Conservation (phyloP, 2,329 filamentous ascomycete species). For the Colletotrichum agaves region DNA sequence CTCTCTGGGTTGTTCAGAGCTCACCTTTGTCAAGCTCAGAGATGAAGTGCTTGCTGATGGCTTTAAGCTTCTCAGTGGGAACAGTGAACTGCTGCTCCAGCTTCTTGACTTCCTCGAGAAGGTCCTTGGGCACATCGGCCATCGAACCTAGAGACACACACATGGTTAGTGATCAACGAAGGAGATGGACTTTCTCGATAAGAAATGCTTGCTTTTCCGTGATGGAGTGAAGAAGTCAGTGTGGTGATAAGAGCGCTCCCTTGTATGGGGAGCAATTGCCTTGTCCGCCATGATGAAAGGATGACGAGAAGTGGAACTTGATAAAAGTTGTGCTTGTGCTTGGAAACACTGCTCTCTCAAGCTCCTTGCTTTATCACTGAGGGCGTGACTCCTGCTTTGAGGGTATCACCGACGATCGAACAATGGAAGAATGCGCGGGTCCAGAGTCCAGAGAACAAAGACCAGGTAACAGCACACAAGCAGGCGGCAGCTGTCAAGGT, state of each 20-base stretch:
- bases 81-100: constrained; percentile 89
- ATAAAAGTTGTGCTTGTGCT: constrained; percentile 1
- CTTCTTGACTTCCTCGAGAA: constrained; percentile 81
- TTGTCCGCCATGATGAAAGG: constrained; percentile 32
- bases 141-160: constrained; percentile 74
- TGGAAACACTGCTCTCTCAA: not conserved
- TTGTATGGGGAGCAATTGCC: constrained; percentile 37
- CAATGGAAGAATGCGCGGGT: constrained; percentile 4
- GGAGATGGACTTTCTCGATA: not conserved
- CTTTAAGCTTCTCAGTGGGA: constrained; percentile 81
- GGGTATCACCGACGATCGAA: constrained; percentile 18
- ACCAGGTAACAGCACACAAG: constrained; percentile 28
- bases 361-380: constrained; percentile 3
- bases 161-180: constrained; percentile 22
- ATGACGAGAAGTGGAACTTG: not conserved
- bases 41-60: constrained; percentile 90
- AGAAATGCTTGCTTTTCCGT: constrained; percentile 32
- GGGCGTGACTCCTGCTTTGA: not conserved
- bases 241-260: constrained; percentile 37
- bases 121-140: constrained; percentile 88
- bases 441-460: constrained; percentile 16
- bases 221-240: constrained; percentile 30
- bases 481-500: constrained; percentile 25
- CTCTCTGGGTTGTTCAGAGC: constrained; percentile 39
- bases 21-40: constrained; percentile 86